Base-by-base conservation (phyloP, 2,329 filamentous ascomycete genomes). In the Botryosphaeria dothidea region DNA sequence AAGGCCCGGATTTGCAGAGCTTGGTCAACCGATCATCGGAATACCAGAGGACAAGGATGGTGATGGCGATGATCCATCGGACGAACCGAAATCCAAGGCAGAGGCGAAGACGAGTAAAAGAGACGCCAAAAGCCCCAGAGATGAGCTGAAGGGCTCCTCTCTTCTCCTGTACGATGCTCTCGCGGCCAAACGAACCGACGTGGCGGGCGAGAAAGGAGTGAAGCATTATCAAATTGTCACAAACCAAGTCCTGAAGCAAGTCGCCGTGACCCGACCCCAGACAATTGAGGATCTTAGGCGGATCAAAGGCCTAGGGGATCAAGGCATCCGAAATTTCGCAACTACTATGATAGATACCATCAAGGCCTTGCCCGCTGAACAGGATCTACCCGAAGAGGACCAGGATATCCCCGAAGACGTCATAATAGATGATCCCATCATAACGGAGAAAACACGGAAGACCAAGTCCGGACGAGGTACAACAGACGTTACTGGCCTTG, bases 1-100 rank as follows among this genome's bases (percentile, higher is more conserved):
- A 3, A 81, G 86, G 6, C 92, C 93, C 0, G 82, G 84, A 17
- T 84, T 87, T 69, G 88, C 86, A 3, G 93, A 96, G 72, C 80
- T 88, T 4, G 83, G 88, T 48, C 71, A 85, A 25, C 88, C 54
- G 15, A 36, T 65, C 11, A 36, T 65, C 9, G 65, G 49, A 23
- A 15, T 27, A 23, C n/a, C 29, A 15, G 43, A 36, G 15, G 49
- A 65, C 69, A 69, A 2, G 66, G 61, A 56, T 15, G 45, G 19
- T 3, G 27, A 27, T 9, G 61, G 15, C 31, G 41, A 54, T 29
- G 61, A 34, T 8, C 21, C 17, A 5, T 52, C 46, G 1, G 49
- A 31, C 3, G 36, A 19, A 3, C 13, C 13, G 4, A 41, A 29
- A 23, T 11, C 46, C 29, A 34, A n/a, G 9, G 6, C 5, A n/a